Percentiles rank a stretch among this genome's conserved stretches.
Evolutionary conservation across 2,329 filamentous ascomycete species (phyloP).

Genomic region (Monilinia aucupariae): DNA sequence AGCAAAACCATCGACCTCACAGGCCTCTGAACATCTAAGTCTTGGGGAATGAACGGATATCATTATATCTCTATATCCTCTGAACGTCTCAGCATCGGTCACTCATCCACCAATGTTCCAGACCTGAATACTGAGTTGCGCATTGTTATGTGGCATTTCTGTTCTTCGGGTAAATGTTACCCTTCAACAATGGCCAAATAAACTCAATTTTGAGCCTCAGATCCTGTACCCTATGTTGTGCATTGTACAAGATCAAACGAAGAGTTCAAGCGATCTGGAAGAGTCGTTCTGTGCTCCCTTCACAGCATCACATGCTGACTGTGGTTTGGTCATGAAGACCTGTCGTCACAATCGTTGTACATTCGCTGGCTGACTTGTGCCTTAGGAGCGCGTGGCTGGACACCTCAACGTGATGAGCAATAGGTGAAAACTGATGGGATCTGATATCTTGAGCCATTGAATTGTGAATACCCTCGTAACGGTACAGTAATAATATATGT

Average conservation of each 20-base stretch:
- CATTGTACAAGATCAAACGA: neutral
- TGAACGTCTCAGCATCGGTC: neutral
- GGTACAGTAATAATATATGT: neutral
- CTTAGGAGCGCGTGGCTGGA: neutral
- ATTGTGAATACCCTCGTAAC: neutral
- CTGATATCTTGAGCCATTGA: neutral
- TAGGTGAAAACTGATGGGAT: too few species aligned
- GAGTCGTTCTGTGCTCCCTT: neutral
- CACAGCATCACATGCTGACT: conserved; percentile 1
- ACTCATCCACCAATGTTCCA: neutral
- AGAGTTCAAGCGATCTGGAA: neutral
- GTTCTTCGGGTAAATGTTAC: neutral
- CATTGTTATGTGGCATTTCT: neutral
- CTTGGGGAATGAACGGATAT: neutral
- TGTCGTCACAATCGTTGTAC: neutral
- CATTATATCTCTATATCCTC: too few species aligned
- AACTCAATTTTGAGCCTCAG: neutral
- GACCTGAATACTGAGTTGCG: neutral
- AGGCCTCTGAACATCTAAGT: neutral
- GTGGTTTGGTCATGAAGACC: neutral
- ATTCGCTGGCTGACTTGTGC: neutral
- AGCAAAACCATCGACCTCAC: neutral
- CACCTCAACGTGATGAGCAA: neutral
- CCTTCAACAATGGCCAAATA: neutral
- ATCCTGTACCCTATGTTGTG: neutral